A percentile compares a stretch with the other conserved stretches of the same genome.
These are phyloP conservation scores for Elaeis oleifera DNA, from an alignment of 202 grass and related monocot species.

Conservation along the genomic window DNA sequence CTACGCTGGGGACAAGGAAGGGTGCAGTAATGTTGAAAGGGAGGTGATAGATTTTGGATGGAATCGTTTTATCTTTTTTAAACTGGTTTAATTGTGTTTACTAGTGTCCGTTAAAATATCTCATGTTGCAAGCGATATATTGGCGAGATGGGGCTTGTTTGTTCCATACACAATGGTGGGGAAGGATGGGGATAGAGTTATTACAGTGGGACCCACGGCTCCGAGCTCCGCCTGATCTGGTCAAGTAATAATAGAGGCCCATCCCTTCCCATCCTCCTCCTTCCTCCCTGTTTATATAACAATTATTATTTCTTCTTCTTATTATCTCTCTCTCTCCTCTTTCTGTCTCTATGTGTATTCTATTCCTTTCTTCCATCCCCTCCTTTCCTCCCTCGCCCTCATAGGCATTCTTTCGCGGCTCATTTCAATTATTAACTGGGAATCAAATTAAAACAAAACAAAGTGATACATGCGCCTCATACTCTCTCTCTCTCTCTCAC, in stretches of 20 bases:
- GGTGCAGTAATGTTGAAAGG: too few relatives aligned
- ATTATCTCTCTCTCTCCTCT: not conserved
- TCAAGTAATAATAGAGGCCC: slow-evolving; percentile 29
- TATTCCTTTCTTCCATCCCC: not conserved
- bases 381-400: not conserved
- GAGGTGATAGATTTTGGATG: too few relatives aligned
- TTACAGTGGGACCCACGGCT: slow-evolving; percentile 26
- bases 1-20: too few relatives aligned
- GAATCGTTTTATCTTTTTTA: too few relatives aligned
- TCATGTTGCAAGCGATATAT: not conserved
- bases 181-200: slow-evolving; percentile 18
- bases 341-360: not conserved
- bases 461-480: not conserved
- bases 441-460: not conserved
- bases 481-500: not conserved
- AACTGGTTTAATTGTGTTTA: too few relatives aligned
- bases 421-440: not conserved
- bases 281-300: not conserved
- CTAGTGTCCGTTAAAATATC: too few relatives aligned
- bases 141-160: slow-evolving; percentile 8
- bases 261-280: slow-evolving; percentile 15
- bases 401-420: not conserved
- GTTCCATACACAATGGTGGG: slow-evolving; percentile 9
- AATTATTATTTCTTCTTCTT: not conserved
- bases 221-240: slow-evolving; percentile 18